Evolutionary conservation across 345 rosid genomes (phyloP).

Genomic region (Erysimum cheiranthoides): DNA sequence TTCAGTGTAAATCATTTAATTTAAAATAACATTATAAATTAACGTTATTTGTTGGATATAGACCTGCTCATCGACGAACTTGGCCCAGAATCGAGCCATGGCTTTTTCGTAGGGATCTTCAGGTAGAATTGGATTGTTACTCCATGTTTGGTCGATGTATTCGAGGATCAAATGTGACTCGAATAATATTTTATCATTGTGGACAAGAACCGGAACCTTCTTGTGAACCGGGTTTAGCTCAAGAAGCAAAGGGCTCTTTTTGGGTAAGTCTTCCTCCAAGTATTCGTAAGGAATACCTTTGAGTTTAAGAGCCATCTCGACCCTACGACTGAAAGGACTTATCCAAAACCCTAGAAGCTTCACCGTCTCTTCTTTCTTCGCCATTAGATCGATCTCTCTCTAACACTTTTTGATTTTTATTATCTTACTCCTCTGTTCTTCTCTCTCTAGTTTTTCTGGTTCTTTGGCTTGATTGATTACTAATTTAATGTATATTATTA

Average conservation of each 20-base stretch:
- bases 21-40: background rate
- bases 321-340: conserved; percentile 46
- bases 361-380: conserved; percentile 31
- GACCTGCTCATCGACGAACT: conserved; percentile 50
- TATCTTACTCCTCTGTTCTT: background rate
- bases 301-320: conserved; percentile 48
- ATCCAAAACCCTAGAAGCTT: conserved; percentile 51
- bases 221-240: conserved; percentile 51
- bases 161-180: conserved; percentile 52
- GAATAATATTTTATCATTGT: conserved; percentile 45
- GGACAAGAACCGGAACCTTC: conserved; percentile 55
- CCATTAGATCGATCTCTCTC: conserved; percentile 8
- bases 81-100: conserved; percentile 56
- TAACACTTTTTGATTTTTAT: background rate
- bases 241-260: conserved; percentile 47
- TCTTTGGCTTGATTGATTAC: background rate
- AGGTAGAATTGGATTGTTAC: conserved; percentile 48
- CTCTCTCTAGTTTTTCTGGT: background rate
- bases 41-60: background rate
- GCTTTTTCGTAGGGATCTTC: conserved; percentile 51
- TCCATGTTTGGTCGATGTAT: conserved; percentile 59
- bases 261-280: conserved; percentile 47
- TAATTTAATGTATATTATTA: background rate
- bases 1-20: background rate
- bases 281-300: conserved; percentile 50